phyloP scores from a whole-genome alignment of 306 rosid genomes.

The Phaseolus lunatus region DNA sequence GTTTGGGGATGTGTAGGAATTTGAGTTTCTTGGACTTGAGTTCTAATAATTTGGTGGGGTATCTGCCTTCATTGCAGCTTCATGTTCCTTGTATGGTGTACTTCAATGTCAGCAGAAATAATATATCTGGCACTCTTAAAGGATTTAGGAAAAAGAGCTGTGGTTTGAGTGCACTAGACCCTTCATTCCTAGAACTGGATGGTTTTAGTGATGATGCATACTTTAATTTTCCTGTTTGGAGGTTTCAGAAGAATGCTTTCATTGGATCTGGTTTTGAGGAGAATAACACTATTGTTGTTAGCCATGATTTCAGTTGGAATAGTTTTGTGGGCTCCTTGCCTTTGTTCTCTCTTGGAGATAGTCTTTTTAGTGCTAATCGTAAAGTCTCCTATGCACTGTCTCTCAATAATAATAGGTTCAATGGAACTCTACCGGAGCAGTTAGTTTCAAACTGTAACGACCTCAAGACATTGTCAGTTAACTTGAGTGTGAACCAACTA shows the following conservation, averaged over 20 bases:
- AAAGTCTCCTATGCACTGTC: constrained; percentile 56
- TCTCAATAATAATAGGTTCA: constrained; percentile 64
- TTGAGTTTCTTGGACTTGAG: constrained; percentile 70
- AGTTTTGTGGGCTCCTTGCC: constrained; percentile 53
- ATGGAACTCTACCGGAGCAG: constrained; percentile 51
- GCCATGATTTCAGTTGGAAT: constrained; percentile 66
- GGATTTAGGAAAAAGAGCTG: constrained; percentile 52
- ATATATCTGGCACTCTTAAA: constrained; percentile 57
- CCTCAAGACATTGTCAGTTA: constrained; percentile 55
- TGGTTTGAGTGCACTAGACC: constrained; percentile 28
- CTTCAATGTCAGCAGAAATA: constrained; percentile 71
- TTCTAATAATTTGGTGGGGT: constrained; percentile 62
- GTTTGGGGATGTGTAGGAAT: constrained; percentile 60
- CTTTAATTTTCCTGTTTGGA: constrained; percentile 47
- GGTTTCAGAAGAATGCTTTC: constrained; percentile 43
- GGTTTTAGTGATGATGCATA: constrained; percentile 42
- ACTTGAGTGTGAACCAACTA: constrained; percentile 64
- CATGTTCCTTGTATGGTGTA: constrained; percentile 66
- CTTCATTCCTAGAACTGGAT: constrained; percentile 35
- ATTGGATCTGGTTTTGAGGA: constrained; percentile 44
- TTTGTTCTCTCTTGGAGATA: constrained; percentile 50
- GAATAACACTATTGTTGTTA: constrained; percentile 28
- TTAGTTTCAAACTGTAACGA: constrained; percentile 59
- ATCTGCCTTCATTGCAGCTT: constrained; percentile 53
- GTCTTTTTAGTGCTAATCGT: constrained; percentile 24